A percentile compares a stretch with the other conserved stretches of the same genome.
phyloP scores from a whole-genome alignment of 2,329 filamentous ascomycete species.

The Aspergillus sojae region DNA sequence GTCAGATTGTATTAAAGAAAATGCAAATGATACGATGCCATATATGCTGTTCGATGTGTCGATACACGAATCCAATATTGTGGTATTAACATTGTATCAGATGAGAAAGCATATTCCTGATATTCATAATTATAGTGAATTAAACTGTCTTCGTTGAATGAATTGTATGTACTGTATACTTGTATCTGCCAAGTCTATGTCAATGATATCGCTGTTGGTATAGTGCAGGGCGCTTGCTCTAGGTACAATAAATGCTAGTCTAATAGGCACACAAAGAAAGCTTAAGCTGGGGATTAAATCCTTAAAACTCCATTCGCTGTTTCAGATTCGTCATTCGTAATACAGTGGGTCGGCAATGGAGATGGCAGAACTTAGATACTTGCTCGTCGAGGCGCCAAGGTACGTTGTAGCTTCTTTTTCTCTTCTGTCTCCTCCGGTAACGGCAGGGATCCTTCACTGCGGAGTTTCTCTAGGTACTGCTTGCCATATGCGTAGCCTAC shows the following conservation, averaged over 20 bases:
- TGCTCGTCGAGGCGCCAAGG: constrained; percentile 76
- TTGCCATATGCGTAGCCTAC: constrained; percentile 86
- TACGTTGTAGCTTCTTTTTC: constrained; percentile 74
- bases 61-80: too few relatives aligned
- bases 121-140: background rate
- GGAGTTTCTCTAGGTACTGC: constrained; percentile 74
- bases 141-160: background rate
- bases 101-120: too few relatives aligned
- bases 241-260: background rate
- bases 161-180: background rate
- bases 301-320: background rate
- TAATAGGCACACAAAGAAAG: background rate
- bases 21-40: too few relatives aligned
- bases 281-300: background rate
- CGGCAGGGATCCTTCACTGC: constrained; percentile 74
- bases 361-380: constrained; percentile 58
- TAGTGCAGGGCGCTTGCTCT: background rate
- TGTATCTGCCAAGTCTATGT: background rate
- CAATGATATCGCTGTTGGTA: background rate
- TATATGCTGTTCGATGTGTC: too few relatives aligned
- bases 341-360: background rate
- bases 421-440: constrained; percentile 73
- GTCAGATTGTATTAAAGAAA: too few relatives aligned
- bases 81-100: background rate
- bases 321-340: constrained; percentile 1